Conservation (phyloP, 306 rosid species). For the Corylus avellana region DNA sequence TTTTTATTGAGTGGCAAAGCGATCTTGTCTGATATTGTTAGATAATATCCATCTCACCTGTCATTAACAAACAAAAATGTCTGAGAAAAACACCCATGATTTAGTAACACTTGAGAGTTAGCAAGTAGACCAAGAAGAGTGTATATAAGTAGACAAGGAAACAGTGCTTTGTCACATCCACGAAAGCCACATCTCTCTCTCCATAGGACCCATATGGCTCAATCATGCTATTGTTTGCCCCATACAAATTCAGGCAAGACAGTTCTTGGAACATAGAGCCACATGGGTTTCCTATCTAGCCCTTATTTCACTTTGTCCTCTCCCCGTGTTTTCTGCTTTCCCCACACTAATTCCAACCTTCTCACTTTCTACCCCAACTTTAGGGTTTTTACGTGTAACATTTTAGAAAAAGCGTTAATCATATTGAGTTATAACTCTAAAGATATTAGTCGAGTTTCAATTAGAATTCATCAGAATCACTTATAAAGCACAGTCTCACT, state of each 20-base stretch:
- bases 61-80: background rate
- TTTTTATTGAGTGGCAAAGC: background rate
- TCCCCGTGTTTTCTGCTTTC: background rate
- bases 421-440: no score
- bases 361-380: no score
- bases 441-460: no score
- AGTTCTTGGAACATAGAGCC: slow-evolving; percentile 1
- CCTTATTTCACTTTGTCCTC: background rate
- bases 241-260: background rate
- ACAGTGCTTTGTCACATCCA: slow-evolving; percentile 5
- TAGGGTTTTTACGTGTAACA: no score
- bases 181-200: slow-evolving; percentile 1
- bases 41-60: background rate
- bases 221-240: background rate
- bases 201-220: slow-evolving; percentile 1
- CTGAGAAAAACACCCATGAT: background rate
- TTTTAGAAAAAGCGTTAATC: no score
- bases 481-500: no score
- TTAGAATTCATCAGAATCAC: no score
- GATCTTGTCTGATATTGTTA: background rate
- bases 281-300: background rate
- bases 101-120: background rate
- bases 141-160: background rate
- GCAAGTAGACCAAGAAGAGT: background rate
- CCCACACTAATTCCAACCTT: background rate